Evolutionary conservation across 768 basidiomycete genomes (phyloP).

Genomic region (Tricholoma saponaceum): DNA sequence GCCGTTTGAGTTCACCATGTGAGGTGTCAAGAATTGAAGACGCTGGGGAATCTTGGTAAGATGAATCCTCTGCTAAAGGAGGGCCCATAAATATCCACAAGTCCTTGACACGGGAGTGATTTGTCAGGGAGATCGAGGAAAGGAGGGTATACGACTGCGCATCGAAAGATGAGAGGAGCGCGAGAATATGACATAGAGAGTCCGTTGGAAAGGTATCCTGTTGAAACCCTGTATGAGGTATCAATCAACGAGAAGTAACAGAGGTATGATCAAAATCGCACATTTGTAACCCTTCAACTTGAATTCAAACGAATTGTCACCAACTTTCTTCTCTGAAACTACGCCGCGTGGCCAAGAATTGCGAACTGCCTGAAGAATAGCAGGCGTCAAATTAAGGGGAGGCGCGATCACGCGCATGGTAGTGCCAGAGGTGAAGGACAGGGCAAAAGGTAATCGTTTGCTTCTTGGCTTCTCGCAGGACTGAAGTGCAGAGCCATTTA

Average conservation of each 20-base stretch:
- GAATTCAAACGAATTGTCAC: slow-evolving; percentile 70
- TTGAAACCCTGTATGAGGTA: slow-evolving; percentile 56
- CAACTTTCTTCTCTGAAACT: slow-evolving; percentile 72
- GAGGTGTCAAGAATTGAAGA: slow-evolving; percentile 22
- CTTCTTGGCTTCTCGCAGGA: slow-evolving; percentile 31
- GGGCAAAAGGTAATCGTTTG: slow-evolving; percentile 55
- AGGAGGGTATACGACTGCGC: slow-evolving; percentile 63
- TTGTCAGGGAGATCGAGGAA: slow-evolving; percentile 67
- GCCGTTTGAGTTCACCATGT: slow-evolving; percentile 18
- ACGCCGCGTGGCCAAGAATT: slow-evolving; percentile 79
- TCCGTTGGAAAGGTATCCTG: slow-evolving; percentile 73
- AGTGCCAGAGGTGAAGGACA: slow-evolving; percentile 68
- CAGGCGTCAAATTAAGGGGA: slow-evolving; percentile 73
- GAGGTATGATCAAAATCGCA: slow-evolving; percentile 26
- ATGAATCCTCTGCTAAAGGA: slow-evolving; percentile 25
- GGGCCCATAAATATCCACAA: slow-evolving; percentile 75
- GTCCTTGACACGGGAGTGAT: slow-evolving; percentile 69
- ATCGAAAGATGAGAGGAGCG: slow-evolving; percentile 64
- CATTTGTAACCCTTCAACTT: slow-evolving; percentile 81
- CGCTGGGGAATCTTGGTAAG: slow-evolving; percentile 28
- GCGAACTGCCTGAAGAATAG: slow-evolving; percentile 76
- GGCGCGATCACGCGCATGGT: slow-evolving; percentile 71
- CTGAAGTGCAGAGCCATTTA: slow-evolving; percentile 33
- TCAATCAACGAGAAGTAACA: slow-evolving; percentile 8
- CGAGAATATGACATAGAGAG: slow-evolving; percentile 67